A percentile compares a stretch with the other conserved stretches of the same genome.
phyloP scores from a whole-genome alignment of 495 filamentous ascomycete species.

The Aspergillus sclerotiicarbonarius region DNA sequence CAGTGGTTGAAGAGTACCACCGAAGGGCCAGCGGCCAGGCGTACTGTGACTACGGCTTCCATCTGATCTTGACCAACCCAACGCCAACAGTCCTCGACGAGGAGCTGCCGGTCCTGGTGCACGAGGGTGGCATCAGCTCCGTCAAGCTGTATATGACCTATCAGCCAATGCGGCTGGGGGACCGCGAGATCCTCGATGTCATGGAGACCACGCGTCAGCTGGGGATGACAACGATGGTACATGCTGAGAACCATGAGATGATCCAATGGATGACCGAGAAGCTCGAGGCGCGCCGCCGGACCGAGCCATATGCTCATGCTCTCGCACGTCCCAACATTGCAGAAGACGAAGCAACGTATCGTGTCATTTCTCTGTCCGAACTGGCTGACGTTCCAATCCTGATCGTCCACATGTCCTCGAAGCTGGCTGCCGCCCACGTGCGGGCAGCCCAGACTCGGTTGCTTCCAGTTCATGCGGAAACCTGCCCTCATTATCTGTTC shows the following conservation, averaged over 20 bases:
- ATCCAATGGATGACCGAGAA: slow-evolving; percentile 49
- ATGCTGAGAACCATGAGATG: slow-evolving; percentile 59
- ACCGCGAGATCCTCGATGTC: slow-evolving; percentile 56
- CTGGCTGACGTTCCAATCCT: slow-evolving; percentile 53
- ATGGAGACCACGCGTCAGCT: slow-evolving; percentile 46
- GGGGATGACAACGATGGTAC: slow-evolving; percentile 59
- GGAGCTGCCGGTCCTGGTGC: slow-evolving; percentile 44
- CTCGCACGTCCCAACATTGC: slow-evolving; percentile 43
- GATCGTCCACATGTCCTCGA: slow-evolving; percentile 58
- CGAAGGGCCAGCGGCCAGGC: slow-evolving; percentile 41
- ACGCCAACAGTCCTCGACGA: slow-evolving; percentile 39
- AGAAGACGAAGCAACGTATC: no score
- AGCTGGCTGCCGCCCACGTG: slow-evolving; percentile 50
- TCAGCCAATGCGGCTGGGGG: slow-evolving; percentile 52
- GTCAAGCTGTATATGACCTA: slow-evolving; percentile 69
- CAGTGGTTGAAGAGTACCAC: slow-evolving; percentile 48
- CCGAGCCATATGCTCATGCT: slow-evolving; percentile 56
- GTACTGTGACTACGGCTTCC: slow-evolving; percentile 62
- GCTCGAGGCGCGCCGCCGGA: slow-evolving; percentile 40
- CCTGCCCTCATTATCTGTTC: slow-evolving; percentile 65
- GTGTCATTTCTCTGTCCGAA: no score
- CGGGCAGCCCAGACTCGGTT: slow-evolving; percentile 53
- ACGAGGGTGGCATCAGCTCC: slow-evolving; percentile 48
- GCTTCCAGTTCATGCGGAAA: slow-evolving; percentile 61
- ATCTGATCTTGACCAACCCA: slow-evolving; percentile 56